Percentiles rank a stretch among this genome's conserved stretches.
phyloP scores from a whole-genome alignment of 768 basidiomycete genomes.

The Candolleomyces aberdarensis region DNA sequence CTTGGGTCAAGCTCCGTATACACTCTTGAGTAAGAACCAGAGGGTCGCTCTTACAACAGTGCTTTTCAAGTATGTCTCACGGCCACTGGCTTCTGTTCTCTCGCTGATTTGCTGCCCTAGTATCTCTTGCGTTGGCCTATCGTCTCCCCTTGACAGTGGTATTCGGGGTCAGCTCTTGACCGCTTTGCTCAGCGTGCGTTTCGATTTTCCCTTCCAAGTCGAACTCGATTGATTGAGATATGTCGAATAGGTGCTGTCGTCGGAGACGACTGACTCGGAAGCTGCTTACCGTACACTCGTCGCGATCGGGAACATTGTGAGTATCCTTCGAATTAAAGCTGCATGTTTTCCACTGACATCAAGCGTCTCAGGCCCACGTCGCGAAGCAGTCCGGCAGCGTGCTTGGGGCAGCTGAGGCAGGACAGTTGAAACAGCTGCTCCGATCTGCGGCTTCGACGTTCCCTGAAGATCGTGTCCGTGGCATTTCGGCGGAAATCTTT shows the following conservation, averaged over 20 bases:
- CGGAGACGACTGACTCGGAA: conserved; percentile 59
- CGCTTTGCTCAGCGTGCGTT: conserved; percentile 45
- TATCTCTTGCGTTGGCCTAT: conserved; percentile 58
- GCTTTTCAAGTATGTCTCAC: conserved; percentile 75
- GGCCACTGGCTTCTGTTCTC: background rate
- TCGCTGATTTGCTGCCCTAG: conserved; percentile 33
- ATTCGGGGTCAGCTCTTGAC: conserved; percentile 41
- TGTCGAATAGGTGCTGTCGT: conserved; percentile 39
- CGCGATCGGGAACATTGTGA: conserved; percentile 70
- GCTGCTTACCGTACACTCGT: conserved; percentile 69
- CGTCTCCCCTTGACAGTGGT: conserved; percentile 34
- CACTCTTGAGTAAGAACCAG: conserved; percentile 61
- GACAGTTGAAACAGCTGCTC: conserved; percentile 38
- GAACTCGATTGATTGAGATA: background rate
- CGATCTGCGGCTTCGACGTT: conserved; percentile 43
- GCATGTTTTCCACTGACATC: background rate
- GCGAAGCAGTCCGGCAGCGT: conserved; percentile 34
- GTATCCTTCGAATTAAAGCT: conserved; percentile 13
- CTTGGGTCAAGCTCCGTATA: conserved; percentile 49
- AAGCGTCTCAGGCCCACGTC: conserved; percentile 43
- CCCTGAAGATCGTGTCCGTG: conserved; percentile 56
- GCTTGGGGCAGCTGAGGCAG: conserved; percentile 37
- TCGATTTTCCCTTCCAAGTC: background rate
- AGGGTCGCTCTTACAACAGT: conserved; percentile 79
- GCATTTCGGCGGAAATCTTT: conserved; percentile 46